Base-by-base conservation (phyloP, 2,329 filamentous ascomycete genomes). In the Penicillium sp. region DNA sequence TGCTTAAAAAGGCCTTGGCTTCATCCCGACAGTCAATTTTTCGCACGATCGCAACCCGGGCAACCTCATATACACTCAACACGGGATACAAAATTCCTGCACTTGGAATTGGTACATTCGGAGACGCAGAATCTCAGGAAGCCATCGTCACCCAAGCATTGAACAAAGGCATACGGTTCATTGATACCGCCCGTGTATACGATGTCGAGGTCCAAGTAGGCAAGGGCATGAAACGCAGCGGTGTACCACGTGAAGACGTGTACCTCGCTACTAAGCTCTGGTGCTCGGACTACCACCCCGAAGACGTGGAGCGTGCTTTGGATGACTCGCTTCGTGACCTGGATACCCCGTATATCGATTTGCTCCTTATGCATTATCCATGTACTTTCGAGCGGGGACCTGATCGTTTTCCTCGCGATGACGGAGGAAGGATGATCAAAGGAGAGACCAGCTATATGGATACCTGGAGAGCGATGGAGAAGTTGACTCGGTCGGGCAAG, bases 281-380 rank as follows among this genome's bases (percentile, higher is more conserved):
- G 84, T 86, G 86, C 75, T 85, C 84, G 69, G 79, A 72, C 64
- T 83, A 86, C 69, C 78, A 81, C 59, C 81, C 80, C 3, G 79
- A 85, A 66, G 83, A 85, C 66, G 88, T 89, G 25, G 78, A 83
- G 61, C 76, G 81, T 61, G 85, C 85, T 63, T 81, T 85, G 51
- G 78, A 81, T 60, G 80, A 82, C 42, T 84, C 85, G 54, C 76
- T 88, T 54, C 81, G 85, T 72, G 81, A 84, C 66, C 80, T 88
- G 66, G 82, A 81, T 31, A 76, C 86, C 23, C 85, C 86, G 63
- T 89, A 89, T 69, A 76, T 90, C 57, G 87, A 90, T 68, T 78
- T 90, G 16, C 88, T 84, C 73, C 79, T 89, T 53, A 88, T 90
- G 72, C 86, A 88, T 74, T 90, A 81, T 78, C 83, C 82, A 2